Base-by-base conservation (phyloP, 495 filamentous ascomycete species). In the Annulohypoxylon bovei region DNA sequence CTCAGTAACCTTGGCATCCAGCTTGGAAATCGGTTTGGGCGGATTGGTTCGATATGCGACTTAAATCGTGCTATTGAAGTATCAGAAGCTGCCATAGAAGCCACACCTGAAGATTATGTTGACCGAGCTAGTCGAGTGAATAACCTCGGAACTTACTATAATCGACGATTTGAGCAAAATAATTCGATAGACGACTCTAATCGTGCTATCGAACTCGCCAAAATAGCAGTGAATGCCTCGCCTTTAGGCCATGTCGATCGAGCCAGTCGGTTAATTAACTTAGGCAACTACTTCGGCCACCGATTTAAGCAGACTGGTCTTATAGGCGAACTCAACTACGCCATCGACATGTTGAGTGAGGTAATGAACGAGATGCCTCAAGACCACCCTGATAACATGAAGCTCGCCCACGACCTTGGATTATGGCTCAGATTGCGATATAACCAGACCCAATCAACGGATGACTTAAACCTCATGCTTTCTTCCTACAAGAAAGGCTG, bases 401-500 rank as follows among this genome's bases (percentile, higher is more conserved):
- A n/a, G n/a, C n/a, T n/a, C n/a, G n/a, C 14, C 37, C 64, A 18
- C 18, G 40, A 40, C 42, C 47, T 53, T 49, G 50, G 59, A 3
- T 4, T 12, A 12, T 22, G 3, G 4, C 47, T 52, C 47, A 1
- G 6, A 1, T 7, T 1, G 47, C 47, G 47, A 62, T 62, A n/a
- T 50, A 9, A 54, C 4, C 20, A 18, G 27, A 69, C 46, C 18
- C 47, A 39, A 6, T 69, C 57, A 18, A 23, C 28, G 23, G 49
- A 69, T 23, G 66, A 69, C 44, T 35, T 63, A 7, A 40, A 69
- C 12, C 22, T 18, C 23, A 18, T 23, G 49, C 47, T 69, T 25
- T 52, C 28, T 11, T 50, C 6, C 1, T 69, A 40, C 40, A 64
- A 64, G 28, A 59, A 69, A 64, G 66, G 58, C 6, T 69, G 50